Conservation (phyloP, 2,329 filamentous ascomycete species). For the Monosporascus ibericus region DNA sequence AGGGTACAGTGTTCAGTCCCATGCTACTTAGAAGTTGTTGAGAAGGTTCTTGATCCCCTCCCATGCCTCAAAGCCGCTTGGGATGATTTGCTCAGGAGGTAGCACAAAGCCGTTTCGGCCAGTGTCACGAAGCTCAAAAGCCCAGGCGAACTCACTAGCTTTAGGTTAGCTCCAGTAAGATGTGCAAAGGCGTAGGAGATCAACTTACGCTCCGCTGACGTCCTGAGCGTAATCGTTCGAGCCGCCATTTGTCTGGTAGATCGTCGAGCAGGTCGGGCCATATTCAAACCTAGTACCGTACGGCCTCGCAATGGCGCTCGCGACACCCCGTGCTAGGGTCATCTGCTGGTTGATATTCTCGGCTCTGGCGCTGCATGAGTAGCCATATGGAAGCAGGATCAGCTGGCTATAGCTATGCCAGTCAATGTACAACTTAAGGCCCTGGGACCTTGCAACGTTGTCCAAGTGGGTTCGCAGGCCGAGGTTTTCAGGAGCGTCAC, state of each 20-base stretch:
- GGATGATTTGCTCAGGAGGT: slow-evolving; percentile 30
- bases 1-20: no score
- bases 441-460: slow-evolving; percentile 32
- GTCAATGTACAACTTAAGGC: slow-evolving; percentile 52
- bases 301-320: slow-evolving; percentile 25
- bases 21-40: neutral
- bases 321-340: slow-evolving; percentile 29
- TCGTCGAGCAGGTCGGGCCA: slow-evolving; percentile 26
- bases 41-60: slow-evolving; percentile 20
- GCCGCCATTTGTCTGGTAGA: slow-evolving; percentile 28
- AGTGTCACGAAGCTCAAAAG: slow-evolving; percentile 31
- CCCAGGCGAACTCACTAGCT: slow-evolving; percentile 31
- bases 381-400: slow-evolving; percentile 50
- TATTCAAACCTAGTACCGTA: slow-evolving; percentile 26
- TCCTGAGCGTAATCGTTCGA: slow-evolving; percentile 24
- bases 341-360: slow-evolving; percentile 37
- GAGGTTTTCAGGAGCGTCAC: slow-evolving; percentile 41
- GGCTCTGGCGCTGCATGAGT: slow-evolving; percentile 40
- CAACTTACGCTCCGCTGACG: slow-evolving; percentile 13
- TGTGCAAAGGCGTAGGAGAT: no score
- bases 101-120: slow-evolving; percentile 31
- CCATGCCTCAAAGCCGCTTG: slow-evolving; percentile 29
- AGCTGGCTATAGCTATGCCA: slow-evolving; percentile 53
- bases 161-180: no score
- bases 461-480: slow-evolving; percentile 41